Conservation (phyloP, 2,329 filamentous ascomycete species). For the Sarocladiaceae sp. region DNA sequence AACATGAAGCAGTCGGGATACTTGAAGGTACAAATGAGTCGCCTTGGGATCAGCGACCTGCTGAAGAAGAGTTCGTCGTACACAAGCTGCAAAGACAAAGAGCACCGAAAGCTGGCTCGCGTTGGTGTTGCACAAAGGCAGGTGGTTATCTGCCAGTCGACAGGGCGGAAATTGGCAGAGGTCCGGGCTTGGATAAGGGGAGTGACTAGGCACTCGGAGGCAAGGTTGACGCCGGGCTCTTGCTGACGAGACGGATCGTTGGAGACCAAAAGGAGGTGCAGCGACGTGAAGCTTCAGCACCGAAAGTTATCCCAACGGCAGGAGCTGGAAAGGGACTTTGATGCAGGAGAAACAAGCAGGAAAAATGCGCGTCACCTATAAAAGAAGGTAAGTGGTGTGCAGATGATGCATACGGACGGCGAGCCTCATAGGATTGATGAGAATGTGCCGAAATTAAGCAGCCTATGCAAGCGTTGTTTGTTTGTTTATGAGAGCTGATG, state of each 20-base stretch:
- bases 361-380: neutral
- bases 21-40: neutral
- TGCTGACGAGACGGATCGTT: neutral
- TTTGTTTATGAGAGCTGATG: conserved; percentile 7
- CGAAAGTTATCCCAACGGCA: neutral
- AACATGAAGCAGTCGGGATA: conserved; percentile 5
- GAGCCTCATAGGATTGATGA: conserved; percentile 7
- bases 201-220: neutral
- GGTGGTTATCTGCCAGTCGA: neutral
- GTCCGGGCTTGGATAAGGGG: conserved; percentile 6
- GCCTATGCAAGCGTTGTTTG: conserved; percentile 9
- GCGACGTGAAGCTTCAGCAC: neutral
- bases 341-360: neutral
- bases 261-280: neutral
- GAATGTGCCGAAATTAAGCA: conserved; percentile 1
- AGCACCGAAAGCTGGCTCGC: neutral
- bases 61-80: neutral
- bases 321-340: neutral
- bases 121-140: neutral
- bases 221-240: conserved; percentile 6
- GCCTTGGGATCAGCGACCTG: neutral
- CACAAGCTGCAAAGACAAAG: conserved; percentile 3
- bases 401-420: neutral
- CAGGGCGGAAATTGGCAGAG: conserved; percentile 5
- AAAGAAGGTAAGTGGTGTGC: neutral